These are phyloP conservation scores for Vitis rotundifolia DNA, from an alignment of 164 flowering plant species.

Conservation along the genomic window DNA sequence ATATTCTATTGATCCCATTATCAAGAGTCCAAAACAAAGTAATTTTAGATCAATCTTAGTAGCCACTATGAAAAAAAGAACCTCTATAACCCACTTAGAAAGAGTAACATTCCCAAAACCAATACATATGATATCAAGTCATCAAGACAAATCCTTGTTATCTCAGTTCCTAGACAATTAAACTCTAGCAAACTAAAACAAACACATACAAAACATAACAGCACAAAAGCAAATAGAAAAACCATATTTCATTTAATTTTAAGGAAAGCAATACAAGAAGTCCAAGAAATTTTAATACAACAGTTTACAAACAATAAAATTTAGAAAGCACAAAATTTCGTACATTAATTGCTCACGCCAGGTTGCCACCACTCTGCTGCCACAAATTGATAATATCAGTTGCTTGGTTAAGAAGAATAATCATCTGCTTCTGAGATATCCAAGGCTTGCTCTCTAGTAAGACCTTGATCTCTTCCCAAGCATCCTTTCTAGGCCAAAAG, in stretches of 20 bases:
- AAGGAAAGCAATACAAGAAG: background rate
- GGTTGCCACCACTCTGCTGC: conserved; percentile 88
- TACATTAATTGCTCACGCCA: conserved; percentile 22
- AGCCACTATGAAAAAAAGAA: background rate
- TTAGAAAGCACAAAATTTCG: background rate
- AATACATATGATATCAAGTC: background rate
- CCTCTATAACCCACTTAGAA: background rate
- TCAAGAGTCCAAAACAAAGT: too few species aligned
- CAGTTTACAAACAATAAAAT: background rate
- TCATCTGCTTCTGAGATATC: conserved; percentile 88
- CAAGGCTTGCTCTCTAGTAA: conserved; percentile 87
- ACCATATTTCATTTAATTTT: background rate
- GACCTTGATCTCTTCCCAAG: conserved; percentile 91
- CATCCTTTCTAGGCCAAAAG: conserved; percentile 98
- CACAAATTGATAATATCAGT: conserved; percentile 94
- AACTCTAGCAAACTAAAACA: background rate
- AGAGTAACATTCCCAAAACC: background rate
- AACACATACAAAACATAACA: background rate
- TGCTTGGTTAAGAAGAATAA: conserved; percentile 92
- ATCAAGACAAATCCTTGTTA: background rate
- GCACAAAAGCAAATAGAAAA: background rate
- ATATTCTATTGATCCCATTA: too few species aligned
- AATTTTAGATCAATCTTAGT: too few species aligned
- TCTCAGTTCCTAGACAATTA: background rate
- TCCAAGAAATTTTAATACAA: background rate